Evolutionary conservation across 345 rosid genomes (phyloP).

Genomic region (Salix purpurea): DNA sequence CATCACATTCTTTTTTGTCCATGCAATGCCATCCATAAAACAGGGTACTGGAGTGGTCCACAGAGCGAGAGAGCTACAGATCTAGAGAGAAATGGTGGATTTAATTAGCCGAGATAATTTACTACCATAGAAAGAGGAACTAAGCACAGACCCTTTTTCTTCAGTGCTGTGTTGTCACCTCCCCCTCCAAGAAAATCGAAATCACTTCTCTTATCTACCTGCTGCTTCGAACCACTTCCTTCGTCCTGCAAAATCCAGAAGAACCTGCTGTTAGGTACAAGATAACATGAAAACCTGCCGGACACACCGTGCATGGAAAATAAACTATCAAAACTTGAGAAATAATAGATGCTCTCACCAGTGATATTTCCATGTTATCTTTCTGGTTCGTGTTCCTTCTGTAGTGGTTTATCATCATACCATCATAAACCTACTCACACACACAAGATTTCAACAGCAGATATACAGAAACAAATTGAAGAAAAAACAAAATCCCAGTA

Average conservation of each 20-base stretch:
- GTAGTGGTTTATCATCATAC: constrained; percentile 21
- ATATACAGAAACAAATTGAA: not conserved
- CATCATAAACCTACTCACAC: constrained; percentile 24
- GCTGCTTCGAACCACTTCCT: constrained; percentile 6
- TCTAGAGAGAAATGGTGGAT: not conserved
- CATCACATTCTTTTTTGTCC: not conserved
- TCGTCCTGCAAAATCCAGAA: constrained; percentile 23
- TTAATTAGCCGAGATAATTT: constrained; percentile 39
- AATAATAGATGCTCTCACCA: constrained; percentile 6
- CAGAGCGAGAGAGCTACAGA: not conserved
- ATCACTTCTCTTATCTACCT: constrained; percentile 15
- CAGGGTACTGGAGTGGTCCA: not conserved
- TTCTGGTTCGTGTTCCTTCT: constrained; percentile 24
- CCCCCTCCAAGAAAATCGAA: constrained; percentile 20
- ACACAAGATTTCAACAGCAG: not conserved
- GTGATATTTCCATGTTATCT: constrained; percentile 16
- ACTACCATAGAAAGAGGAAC: constrained; percentile 53
- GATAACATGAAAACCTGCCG: not conserved
- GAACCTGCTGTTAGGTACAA: not conserved
- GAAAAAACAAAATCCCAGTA: not conserved
- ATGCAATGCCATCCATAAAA: not conserved
- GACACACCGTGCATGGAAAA: not conserved
- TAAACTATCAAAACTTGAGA: not conserved
- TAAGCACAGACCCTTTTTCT: constrained; percentile 62
- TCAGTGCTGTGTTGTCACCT: constrained; percentile 41